These are phyloP conservation scores for Saccharomyces hybrid DNA, from an alignment of 1,139 yeast genomes.

Conservation along the genomic window DNA sequence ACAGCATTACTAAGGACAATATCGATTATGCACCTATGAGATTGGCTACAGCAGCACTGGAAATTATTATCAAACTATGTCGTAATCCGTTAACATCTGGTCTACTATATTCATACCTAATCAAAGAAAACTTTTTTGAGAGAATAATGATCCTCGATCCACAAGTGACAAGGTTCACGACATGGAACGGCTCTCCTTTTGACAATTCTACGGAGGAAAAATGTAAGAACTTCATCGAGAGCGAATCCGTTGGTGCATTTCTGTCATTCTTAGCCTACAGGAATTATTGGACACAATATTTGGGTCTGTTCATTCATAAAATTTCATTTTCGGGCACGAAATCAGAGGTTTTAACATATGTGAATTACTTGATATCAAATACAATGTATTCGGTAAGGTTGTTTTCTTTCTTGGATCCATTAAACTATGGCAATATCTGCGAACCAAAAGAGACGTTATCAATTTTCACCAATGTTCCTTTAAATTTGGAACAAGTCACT, in stretches of 20 bases:
- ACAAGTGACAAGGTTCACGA: conserved; percentile 38
- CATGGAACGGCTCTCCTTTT: conserved; percentile 50
- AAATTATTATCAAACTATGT: conserved; percentile 53
- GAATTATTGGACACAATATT: conserved; percentile 52
- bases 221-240: conserved; percentile 33
- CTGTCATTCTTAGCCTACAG: conserved; percentile 58
- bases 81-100: conserved; percentile 48
- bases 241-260: conserved; percentile 45
- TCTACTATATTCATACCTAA: conserved; percentile 46
- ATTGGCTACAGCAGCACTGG: conserved; percentile 51
- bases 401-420: conserved; percentile 59
- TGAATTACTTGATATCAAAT: conserved; percentile 44
- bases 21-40: conserved; percentile 51
- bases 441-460: conserved; percentile 24
- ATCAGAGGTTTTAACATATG: conserved; percentile 48
- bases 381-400: conserved; percentile 47
- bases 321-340: conserved; percentile 46
- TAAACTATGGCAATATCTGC: conserved; percentile 45
- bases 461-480: conserved; percentile 36
- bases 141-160: conserved; percentile 49
- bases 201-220: conserved; percentile 31
- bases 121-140: conserved; percentile 46
- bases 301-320: conserved; percentile 66
- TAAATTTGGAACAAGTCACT: conserved; percentile 28
- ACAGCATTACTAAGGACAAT: conserved; percentile 36